A percentile compares a stretch with the other conserved stretches of the same genome.
phyloP scores from a whole-genome alignment of 805 yeast species.

The Myxozyma geophila region DNA sequence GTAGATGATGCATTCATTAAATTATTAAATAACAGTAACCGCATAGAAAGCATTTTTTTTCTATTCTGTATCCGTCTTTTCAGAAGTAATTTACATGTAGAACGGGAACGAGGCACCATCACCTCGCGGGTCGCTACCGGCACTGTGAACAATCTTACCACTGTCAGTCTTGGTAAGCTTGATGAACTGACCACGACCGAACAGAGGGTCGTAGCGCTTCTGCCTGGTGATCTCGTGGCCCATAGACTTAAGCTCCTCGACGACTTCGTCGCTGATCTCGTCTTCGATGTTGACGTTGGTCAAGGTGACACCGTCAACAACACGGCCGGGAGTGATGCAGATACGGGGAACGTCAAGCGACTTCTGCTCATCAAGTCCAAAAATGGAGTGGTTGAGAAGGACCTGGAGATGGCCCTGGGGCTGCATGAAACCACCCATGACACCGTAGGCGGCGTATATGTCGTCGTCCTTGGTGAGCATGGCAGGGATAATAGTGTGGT shows the following conservation, averaged over 20 bases:
- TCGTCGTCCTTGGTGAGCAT: conserved; percentile 64
- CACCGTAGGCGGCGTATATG: conserved; percentile 74
- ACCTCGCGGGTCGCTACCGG: conserved; percentile 82
- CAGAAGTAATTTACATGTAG: conserved; percentile 14
- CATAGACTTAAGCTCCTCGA: conserved; percentile 51
- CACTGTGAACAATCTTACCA: conserved; percentile 59
- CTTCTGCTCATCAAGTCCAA: conserved; percentile 70
- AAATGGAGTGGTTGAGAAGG: conserved; percentile 64
- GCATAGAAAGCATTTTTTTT: background rate
- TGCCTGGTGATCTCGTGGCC: conserved; percentile 62
- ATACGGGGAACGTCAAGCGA: conserved; percentile 78
- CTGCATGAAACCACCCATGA: conserved; percentile 87
- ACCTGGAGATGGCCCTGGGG: conserved; percentile 87
- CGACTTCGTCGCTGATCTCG: conserved; percentile 57
- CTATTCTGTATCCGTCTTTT: background rate
- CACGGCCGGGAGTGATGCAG: conserved; percentile 67
- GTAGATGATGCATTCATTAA: background rate
- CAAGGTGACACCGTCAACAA: conserved; percentile 57
- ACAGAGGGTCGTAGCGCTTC: conserved; percentile 37
- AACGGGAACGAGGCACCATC: conserved; percentile 67
- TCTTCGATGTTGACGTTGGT: conserved; percentile 69
- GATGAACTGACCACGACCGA: conserved; percentile 70
- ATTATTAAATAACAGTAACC: background rate
- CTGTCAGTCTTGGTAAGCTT: conserved; percentile 46
- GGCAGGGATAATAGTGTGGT: conserved; percentile 84